phyloP scores from a whole-genome alignment of 345 rosid genomes.

The Conringia planisiliqua region DNA sequence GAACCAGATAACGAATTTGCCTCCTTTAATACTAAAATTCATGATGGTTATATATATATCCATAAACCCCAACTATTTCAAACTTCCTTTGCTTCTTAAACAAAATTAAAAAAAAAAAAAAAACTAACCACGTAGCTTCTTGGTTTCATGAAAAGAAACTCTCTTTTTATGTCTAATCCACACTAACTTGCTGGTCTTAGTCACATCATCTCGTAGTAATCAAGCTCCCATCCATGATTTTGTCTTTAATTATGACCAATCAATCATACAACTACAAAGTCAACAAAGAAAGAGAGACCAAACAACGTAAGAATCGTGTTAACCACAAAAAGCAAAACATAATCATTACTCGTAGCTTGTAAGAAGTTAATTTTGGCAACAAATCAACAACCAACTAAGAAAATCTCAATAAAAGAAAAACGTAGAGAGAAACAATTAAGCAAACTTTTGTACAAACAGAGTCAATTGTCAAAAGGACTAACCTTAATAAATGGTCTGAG shows the following conservation, averaged over 20 bases:
- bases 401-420: neutral
- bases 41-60: neutral
- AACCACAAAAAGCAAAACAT: slow-evolving; percentile 14
- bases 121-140: neutral
- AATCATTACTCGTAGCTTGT: slow-evolving; percentile 7
- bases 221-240: neutral
- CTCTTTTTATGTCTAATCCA: neutral
- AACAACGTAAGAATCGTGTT: neutral
- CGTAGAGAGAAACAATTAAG: neutral
- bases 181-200: neutral
- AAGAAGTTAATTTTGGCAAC: slow-evolving; percentile 12
- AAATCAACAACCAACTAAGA: slow-evolving; percentile 16
- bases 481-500: neutral
- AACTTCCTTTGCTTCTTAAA: neutral
- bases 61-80: neutral
- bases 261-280: neutral
- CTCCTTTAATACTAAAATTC: neutral
- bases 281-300: slow-evolving; percentile 2
- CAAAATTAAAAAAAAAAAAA: no score
- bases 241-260: neutral
- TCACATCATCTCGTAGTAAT: neutral
- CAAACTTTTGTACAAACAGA: slow-evolving; percentile 13
- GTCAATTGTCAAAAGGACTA: neutral
- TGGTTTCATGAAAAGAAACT: neutral
- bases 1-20: neutral